Percentiles rank a stretch among this genome's conserved stretches.
phyloP scores from a whole-genome alignment of 345 rosid genomes.

The Eucalyptus erythrocorys region DNA sequence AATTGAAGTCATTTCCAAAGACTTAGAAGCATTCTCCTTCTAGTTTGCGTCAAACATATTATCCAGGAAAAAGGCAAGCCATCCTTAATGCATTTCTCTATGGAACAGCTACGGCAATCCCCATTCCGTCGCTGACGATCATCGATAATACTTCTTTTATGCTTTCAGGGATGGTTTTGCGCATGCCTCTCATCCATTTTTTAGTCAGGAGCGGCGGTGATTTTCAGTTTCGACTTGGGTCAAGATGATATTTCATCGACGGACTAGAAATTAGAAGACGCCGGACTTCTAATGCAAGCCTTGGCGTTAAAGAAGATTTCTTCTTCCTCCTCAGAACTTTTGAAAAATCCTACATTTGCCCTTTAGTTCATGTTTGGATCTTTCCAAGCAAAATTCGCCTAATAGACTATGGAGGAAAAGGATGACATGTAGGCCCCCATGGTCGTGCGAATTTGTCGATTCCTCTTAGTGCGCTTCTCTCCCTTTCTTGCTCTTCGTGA shows the following conservation, averaged over 20 bases:
- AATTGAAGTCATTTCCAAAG: background rate
- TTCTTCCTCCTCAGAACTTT: background rate
- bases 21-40: background rate
- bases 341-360: no score
- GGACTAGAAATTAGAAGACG: background rate
- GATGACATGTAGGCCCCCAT: background rate
- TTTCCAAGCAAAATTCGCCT: background rate
- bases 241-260: background rate
- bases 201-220: background rate
- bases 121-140: background rate
- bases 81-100: no score
- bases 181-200: background rate
- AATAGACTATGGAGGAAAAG: background rate
- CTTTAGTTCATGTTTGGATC: background rate
- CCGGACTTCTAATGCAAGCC: background rate
- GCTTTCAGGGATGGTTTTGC: background rate
- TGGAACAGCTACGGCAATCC: background rate
- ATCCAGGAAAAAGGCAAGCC: background rate
- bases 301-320: background rate
- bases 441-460: background rate
- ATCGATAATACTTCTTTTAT: no score
- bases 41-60: background rate
- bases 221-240: no score
- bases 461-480: background rate
- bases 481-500: background rate